Evolutionary conservation across 768 basidiomycete species (phyloP).

Genomic region (Tylopilus sp.): DNA sequence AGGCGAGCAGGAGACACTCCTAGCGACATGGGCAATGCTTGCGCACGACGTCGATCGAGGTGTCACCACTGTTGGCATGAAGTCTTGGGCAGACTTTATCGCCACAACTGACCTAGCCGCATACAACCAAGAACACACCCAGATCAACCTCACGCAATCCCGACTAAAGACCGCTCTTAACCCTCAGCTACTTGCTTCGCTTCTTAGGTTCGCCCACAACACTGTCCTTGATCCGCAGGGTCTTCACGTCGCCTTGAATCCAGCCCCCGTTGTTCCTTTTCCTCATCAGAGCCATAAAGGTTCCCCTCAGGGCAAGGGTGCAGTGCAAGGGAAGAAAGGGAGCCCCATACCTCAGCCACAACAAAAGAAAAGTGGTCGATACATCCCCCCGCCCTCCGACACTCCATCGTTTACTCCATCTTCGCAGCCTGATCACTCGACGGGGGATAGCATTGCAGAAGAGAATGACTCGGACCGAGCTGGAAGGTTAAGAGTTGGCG

Average conservation of each 20-base stretch:
- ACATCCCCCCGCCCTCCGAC: conserved; percentile 29
- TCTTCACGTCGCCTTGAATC: conserved; percentile 61
- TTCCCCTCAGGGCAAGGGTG: neutral
- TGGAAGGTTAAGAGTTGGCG: conserved; percentile 66
- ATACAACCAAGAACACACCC: conserved; percentile 3
- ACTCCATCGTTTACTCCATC: conserved; percentile 27
- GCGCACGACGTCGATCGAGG: conserved; percentile 69
- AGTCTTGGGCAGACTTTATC: conserved; percentile 50
- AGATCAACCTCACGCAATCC: neutral
- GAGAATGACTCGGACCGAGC: conserved; percentile 68
- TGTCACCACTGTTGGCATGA: conserved; percentile 48
- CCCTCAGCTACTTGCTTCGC: conserved; percentile 28
- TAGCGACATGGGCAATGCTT: conserved; percentile 73
- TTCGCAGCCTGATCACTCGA: conserved; percentile 15
- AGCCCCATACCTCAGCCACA: conserved; percentile 22
- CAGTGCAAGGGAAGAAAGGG: conserved; percentile 20
- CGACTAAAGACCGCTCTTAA: conserved; percentile 31
- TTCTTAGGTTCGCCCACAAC: conserved; percentile 52
- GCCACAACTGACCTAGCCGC: conserved; percentile 2
- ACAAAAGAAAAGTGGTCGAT: conserved; percentile 32
- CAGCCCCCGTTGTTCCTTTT: conserved; percentile 42
- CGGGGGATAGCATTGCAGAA: conserved; percentile 41
- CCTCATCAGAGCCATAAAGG: conserved; percentile 11
- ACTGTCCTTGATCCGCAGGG: conserved; percentile 59
- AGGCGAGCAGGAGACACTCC: conserved; percentile 51